A percentile compares a stretch with the other conserved stretches of the same genome.
Evolutionary conservation across 1,139 yeast genomes (phyloP).

Genomic region (Starmera stellimalicola): DNA sequence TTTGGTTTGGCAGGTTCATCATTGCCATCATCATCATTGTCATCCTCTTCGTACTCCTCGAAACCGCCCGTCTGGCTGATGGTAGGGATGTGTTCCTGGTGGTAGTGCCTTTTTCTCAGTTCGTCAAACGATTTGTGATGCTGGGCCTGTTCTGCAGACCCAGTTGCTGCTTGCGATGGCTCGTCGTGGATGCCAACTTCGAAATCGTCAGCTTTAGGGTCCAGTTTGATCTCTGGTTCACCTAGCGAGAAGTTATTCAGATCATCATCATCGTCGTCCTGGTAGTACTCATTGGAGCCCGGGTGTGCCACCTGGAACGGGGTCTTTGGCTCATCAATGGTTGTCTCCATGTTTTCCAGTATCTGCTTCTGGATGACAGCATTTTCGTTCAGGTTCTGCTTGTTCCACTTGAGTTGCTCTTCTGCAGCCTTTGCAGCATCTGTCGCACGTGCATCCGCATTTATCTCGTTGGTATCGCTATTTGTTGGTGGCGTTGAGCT

Average conservation of each 20-base stretch:
- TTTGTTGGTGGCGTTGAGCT: background rate
- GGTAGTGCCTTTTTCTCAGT: slow-evolving; percentile 69
- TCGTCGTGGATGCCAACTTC: slow-evolving; percentile 14
- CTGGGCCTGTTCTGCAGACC: slow-evolving; percentile 29
- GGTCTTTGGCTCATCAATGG: slow-evolving; percentile 91
- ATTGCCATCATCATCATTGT: slow-evolving; percentile 6
- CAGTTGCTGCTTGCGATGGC: slow-evolving; percentile 9
- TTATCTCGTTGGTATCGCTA: slow-evolving; percentile 1
- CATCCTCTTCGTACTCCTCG: slow-evolving; percentile 14
- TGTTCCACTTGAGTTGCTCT: slow-evolving; percentile 52
- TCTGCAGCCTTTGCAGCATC: slow-evolving; percentile 6
- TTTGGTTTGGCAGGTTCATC: slow-evolving; percentile 8
- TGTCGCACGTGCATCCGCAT: slow-evolving; percentile 7
- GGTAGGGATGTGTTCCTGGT: slow-evolving; percentile 50
- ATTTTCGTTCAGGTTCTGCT: slow-evolving; percentile 50
- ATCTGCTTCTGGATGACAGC: slow-evolving; percentile 33
- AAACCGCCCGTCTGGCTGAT: slow-evolving; percentile 21
- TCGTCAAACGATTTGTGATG: slow-evolving; percentile 64
- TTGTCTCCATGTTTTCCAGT: slow-evolving; percentile 31
- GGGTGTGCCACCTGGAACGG: slow-evolving; percentile 95
- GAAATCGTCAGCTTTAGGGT: slow-evolving; percentile 18
- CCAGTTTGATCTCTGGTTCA: slow-evolving; percentile 33
- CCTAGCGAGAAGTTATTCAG: slow-evolving; percentile 44
- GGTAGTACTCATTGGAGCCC: slow-evolving; percentile 69
- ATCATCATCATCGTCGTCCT: slow-evolving; percentile 49